Percentiles rank a stretch among this genome's conserved stretches.
phyloP scores from a whole-genome alignment of 2,329 filamentous ascomycete species.

The Thielaviopsis populi region DNA sequence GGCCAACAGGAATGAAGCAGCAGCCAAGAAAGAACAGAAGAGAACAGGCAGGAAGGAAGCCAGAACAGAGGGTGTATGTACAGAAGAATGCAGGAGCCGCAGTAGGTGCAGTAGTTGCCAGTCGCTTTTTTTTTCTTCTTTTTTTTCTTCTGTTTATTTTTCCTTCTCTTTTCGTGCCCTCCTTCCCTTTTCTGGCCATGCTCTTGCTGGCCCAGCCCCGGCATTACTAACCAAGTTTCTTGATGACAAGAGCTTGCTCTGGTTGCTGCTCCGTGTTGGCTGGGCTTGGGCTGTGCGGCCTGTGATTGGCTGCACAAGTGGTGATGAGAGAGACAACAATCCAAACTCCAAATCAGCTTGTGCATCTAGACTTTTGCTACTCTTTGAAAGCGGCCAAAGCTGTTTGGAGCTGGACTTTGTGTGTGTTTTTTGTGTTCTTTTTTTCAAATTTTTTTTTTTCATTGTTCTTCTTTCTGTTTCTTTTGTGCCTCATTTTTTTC shows the following conservation, averaged over 20 bases:
- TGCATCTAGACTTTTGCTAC: constrained; percentile 16
- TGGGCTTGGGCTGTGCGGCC: background rate
- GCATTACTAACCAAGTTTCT: background rate
- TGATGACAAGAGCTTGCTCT: background rate
- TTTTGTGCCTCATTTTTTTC: no score
- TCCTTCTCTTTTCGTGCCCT: no score
- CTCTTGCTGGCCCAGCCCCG: background rate
- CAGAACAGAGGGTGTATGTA: background rate
- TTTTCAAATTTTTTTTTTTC: constrained; percentile 10
- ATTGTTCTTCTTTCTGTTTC: background rate
- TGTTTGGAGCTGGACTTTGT: constrained; percentile 10
- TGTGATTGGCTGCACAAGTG: background rate
- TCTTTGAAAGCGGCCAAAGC: constrained; percentile 5
- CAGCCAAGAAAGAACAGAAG: background rate
- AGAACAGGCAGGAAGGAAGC: background rate
- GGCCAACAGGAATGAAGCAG: no score
- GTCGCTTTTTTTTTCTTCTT: no score
- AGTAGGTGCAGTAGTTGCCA: no score
- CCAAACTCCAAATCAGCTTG: constrained; percentile 11
- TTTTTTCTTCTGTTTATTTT: no score
- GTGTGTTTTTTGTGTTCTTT: background rate
- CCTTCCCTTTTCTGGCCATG: no score
- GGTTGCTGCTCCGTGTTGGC: background rate
- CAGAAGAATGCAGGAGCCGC: no score
- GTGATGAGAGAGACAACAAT: background rate